These are phyloP conservation scores for Venturia asperata DNA, from an alignment of 2,329 filamentous ascomycete genomes.

Conservation along the genomic window DNA sequence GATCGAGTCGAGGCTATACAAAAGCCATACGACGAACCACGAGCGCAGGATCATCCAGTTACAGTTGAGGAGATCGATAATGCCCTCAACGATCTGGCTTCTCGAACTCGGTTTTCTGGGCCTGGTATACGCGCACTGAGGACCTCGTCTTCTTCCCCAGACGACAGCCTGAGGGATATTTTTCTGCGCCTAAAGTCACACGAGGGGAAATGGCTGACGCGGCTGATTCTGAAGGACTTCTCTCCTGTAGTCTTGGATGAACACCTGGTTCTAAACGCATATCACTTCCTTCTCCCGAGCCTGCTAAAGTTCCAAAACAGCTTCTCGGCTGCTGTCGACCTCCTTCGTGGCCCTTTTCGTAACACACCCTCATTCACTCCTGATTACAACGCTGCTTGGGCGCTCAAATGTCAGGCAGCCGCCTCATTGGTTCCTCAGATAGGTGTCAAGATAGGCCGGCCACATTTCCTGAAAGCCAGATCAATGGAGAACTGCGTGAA, in stretches of 20 bases:
- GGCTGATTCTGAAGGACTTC: constrained; percentile 71
- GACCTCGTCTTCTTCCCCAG: constrained; percentile 23
- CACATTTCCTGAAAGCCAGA: constrained; percentile 39
- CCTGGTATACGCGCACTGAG: constrained; percentile 44
- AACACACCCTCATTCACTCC: not conserved
- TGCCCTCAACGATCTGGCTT: constrained; percentile 59
- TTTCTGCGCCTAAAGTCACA: constrained; percentile 55
- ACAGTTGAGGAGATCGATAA: constrained; percentile 67
- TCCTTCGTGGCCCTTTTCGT: constrained; percentile 42
- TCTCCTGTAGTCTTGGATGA: constrained; percentile 59
- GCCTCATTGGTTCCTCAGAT: constrained; percentile 33
- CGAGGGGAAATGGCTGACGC: constrained; percentile 82
- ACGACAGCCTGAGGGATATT: constrained; percentile 45
- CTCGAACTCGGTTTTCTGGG: constrained; percentile 63
- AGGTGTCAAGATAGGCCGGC: constrained; percentile 41
- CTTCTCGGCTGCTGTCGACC: constrained; percentile 52
- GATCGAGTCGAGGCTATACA: constrained; percentile 63
- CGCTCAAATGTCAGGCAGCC: constrained; percentile 35
- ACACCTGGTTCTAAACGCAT: constrained; percentile 48
- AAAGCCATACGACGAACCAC: constrained; percentile 44
- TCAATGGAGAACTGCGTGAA: constrained; percentile 65
- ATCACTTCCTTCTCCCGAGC: constrained; percentile 63
- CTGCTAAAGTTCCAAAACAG: constrained; percentile 64
- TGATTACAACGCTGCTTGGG: constrained; percentile 27
- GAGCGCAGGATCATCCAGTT: constrained; percentile 35